These are phyloP conservation scores for Solanum okadae DNA, from an alignment of 257 asterid species.

Conservation along the genomic window DNA sequence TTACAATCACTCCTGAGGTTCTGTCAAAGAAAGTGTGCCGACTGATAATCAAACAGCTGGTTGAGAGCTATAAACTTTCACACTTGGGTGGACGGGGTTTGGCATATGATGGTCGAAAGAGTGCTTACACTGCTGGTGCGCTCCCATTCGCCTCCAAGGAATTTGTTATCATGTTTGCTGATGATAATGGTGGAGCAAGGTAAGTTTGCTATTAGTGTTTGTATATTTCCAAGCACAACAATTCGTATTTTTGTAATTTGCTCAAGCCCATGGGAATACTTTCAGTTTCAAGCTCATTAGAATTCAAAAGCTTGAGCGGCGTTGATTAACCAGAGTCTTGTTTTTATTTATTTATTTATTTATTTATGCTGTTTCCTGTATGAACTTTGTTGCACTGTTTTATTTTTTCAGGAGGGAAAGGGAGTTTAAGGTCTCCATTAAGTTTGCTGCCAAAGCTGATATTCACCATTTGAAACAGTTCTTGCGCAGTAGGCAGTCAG, in stretches of 20 bases:
- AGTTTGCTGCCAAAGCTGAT: slow-evolving; percentile 54
- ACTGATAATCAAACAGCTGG: slow-evolving; percentile 28
- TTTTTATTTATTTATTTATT: background rate
- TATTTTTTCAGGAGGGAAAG: slow-evolving; percentile 47
- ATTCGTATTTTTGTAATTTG: background rate
- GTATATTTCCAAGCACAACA: background rate
- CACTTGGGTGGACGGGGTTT: slow-evolving; percentile 34
- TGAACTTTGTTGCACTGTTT: background rate
- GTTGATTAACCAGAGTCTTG: background rate
- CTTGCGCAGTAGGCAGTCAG: slow-evolving; percentile 37
- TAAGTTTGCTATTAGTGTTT: background rate
- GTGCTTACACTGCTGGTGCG: slow-evolving; percentile 56
- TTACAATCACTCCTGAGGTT: slow-evolving; percentile 61
- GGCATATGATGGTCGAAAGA: slow-evolving; percentile 75
- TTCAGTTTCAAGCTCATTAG: background rate
- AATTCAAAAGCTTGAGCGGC: background rate
- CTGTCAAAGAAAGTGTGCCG: slow-evolving; percentile 45
- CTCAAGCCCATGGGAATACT: background rate
- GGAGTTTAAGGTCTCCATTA: slow-evolving; percentile 47
- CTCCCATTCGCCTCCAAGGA: slow-evolving; percentile 63
- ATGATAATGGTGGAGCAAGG: slow-evolving; percentile 22
- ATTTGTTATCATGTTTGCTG: slow-evolving; percentile 36
- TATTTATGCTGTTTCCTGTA: background rate
- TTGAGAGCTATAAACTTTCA: background rate
- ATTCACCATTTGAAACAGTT: slow-evolving; percentile 45